phyloP scores from a whole-genome alignment of 345 rosid genomes.

The Excoecaria agallocha region DNA sequence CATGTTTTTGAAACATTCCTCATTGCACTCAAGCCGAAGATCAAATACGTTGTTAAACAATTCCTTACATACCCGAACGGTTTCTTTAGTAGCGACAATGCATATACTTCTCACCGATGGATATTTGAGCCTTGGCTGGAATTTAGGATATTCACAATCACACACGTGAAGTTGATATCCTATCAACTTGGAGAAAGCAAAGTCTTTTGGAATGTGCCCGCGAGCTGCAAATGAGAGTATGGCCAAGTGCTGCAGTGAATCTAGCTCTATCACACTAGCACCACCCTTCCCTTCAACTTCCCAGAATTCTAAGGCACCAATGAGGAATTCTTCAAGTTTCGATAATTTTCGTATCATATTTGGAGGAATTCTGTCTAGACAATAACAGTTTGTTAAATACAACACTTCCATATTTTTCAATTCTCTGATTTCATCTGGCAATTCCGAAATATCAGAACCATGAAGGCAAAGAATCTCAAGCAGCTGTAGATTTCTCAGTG shows the following conservation, averaged over 20 bases:
- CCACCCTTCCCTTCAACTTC: not conserved
- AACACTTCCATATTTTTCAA: not conserved
- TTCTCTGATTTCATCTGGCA: not conserved
- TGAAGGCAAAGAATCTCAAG: constrained; percentile 1
- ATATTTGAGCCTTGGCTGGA: not conserved
- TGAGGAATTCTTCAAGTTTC: constrained; percentile 12
- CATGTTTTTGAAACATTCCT: not conserved
- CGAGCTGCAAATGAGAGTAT: not conserved
- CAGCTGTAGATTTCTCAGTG: not conserved
- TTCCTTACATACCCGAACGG: not conserved
- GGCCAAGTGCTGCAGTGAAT: constrained; percentile 2
- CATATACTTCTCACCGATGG: not conserved
- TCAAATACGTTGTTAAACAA: not conserved
- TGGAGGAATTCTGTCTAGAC: not conserved
- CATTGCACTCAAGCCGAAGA: not conserved
- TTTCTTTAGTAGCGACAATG: not conserved
- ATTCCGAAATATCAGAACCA: not conserved
- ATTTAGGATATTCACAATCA: not conserved
- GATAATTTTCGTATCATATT: not conserved
- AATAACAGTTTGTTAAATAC: not conserved
- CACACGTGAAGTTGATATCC: not conserved
- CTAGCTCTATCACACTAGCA: constrained; percentile 1
- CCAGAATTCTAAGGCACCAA: not conserved
- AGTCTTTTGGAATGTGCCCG: not conserved
- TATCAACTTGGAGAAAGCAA: not conserved